Conservation (phyloP, 768 basidiomycete genomes). For the Hortiboletus flavorubellus region DNA sequence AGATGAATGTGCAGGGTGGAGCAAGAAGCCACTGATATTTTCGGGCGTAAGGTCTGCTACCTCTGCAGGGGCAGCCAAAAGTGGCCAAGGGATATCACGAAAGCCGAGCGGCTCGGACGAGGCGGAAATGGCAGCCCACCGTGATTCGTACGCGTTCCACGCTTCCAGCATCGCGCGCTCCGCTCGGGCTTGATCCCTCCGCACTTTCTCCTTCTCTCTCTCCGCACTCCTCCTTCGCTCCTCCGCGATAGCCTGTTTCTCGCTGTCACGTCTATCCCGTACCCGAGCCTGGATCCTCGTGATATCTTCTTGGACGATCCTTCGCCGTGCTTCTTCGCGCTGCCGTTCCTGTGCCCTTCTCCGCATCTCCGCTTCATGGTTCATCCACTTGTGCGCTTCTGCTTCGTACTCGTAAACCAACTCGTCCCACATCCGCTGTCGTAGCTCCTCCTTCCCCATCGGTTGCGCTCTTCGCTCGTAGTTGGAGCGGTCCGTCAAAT, state of each 20-base stretch:
- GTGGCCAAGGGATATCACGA: conserved; percentile 70
- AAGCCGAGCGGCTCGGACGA: conserved; percentile 54
- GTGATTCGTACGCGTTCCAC: conserved; percentile 62
- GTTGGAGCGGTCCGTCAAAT: conserved; percentile 33
- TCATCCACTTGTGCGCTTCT: conserved; percentile 53
- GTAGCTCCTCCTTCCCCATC: conserved; percentile 29
- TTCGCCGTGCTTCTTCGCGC: conserved; percentile 40
- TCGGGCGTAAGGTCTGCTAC: conserved; percentile 51
- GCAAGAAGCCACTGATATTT: conserved; percentile 57
- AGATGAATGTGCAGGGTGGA: conserved; percentile 62
- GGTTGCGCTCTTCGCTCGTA: conserved; percentile 22
- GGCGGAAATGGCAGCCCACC: conserved; percentile 53
- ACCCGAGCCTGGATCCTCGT: conserved; percentile 51
- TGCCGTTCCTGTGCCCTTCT: conserved; percentile 45
- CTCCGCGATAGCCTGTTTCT: conserved; percentile 45
- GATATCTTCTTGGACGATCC: conserved; percentile 53
- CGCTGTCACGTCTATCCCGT: conserved; percentile 47
- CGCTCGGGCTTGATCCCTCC: conserved; percentile 38
- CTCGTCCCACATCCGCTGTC: conserved; percentile 50
- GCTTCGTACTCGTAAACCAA: conserved; percentile 48
- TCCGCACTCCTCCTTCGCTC: conserved; percentile 39
- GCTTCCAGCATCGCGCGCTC: conserved; percentile 50
- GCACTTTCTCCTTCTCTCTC: conserved; percentile 41
- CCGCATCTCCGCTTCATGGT: conserved; percentile 44
- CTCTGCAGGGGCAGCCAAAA: conserved; percentile 39